These are phyloP conservation scores for Trypanosoma scelopori DNA, from an alignment of 208 protist genomes.

Conservation along the genomic window DNA sequence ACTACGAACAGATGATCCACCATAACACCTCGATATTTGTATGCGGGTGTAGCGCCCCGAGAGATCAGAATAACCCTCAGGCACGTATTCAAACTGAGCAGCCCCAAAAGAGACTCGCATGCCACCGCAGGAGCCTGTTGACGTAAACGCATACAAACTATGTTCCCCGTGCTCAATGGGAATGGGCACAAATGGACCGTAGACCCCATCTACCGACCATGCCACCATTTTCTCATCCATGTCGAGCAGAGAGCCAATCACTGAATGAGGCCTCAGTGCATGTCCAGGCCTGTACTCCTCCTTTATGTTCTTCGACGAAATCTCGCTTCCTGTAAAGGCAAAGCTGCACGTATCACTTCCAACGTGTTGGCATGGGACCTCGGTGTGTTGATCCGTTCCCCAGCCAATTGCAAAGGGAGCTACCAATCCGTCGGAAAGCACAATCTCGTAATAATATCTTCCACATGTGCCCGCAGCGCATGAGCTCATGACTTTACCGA, in stretches of 20 bases:
- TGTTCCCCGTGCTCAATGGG: constrained; percentile 45
- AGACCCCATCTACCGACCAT: constrained; percentile 83
- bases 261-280: constrained; percentile 45
- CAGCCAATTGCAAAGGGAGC: constrained; percentile 85
- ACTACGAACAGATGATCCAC: constrained; percentile 38
- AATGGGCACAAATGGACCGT: constrained; percentile 75
- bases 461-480: constrained; percentile 32
- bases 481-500: constrained; percentile 86
- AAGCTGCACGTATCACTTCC: constrained; percentile 86
- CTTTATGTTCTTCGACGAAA: constrained; percentile 60
- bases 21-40: constrained; percentile 46
- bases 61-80: constrained; percentile 84
- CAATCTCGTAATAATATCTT: constrained; percentile 89
- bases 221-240: constrained; percentile 69
- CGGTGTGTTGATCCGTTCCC: constrained; percentile 75
- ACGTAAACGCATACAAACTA: constrained; percentile 73
- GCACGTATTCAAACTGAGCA: constrained; percentile 78
- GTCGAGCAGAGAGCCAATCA: constrained; percentile 86
- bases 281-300: constrained; percentile 81
- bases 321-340: constrained; percentile 78
- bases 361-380: constrained; percentile 85
- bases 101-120: constrained; percentile 71
- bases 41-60: constrained; percentile 61
- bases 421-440: constrained; percentile 66
- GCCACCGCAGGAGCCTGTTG: constrained; percentile 78